Evolutionary conservation across 2,329 filamentous ascomycete genomes (phyloP).

Genomic region (Sarocladiaceae sp.): DNA sequence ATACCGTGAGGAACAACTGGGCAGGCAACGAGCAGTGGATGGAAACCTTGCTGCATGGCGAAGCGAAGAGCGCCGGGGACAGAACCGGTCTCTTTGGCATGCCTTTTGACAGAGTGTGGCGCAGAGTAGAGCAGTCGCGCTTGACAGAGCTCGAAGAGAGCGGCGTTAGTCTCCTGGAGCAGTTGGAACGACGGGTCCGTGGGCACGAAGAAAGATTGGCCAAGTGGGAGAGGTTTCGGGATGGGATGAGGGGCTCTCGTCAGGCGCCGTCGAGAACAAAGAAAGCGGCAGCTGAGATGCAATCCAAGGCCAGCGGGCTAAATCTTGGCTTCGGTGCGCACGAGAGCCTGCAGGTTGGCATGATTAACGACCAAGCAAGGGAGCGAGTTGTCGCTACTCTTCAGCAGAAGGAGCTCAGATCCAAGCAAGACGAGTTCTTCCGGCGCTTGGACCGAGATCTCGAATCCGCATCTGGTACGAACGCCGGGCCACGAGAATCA

Average conservation of each 20-base stretch:
- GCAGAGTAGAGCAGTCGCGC: constrained; percentile 53
- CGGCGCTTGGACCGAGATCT: not conserved
- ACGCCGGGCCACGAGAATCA: not conserved
- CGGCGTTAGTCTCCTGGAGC: constrained; percentile 53
- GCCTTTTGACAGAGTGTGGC: constrained; percentile 67
- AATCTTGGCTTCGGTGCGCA: constrained; percentile 51
- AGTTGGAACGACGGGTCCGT: constrained; percentile 62
- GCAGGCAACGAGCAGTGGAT: constrained; percentile 70
- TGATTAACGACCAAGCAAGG: not conserved
- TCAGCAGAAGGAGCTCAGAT: not conserved
- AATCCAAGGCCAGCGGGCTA: constrained; percentile 26
- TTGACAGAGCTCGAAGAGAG: constrained; percentile 50
- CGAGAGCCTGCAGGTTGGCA: constrained; percentile 38
- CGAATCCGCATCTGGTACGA: constrained; percentile 9
- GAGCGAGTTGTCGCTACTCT: constrained; percentile 15
- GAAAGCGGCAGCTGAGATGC: constrained; percentile 14
- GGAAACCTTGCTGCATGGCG: constrained; percentile 62
- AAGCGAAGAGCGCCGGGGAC: constrained; percentile 37
- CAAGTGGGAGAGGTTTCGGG: constrained; percentile 66
- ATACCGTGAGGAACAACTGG: constrained; percentile 67
- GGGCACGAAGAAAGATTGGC: constrained; percentile 62
- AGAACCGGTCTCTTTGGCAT: constrained; percentile 59
- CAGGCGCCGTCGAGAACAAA: constrained; percentile 18
- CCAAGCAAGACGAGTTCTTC: not conserved
- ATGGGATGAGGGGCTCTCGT: constrained; percentile 35